A percentile compares a stretch with the other conserved stretches of the same genome.
Evolutionary conservation across 1,284 basidiomycete genomes (phyloP).

Genomic region (Leccinum ponderosum): DNA sequence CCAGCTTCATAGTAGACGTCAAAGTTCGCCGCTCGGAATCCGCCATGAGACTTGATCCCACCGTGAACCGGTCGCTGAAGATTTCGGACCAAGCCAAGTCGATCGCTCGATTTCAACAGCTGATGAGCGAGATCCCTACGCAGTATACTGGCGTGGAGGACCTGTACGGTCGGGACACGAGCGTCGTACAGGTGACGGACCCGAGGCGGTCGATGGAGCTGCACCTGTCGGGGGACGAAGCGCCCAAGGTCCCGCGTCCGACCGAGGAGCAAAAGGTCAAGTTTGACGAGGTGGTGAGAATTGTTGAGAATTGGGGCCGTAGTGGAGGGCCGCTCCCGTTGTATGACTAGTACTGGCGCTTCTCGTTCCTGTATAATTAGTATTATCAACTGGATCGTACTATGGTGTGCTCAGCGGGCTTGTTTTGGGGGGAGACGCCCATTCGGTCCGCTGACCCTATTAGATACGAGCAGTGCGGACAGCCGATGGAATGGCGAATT

Average conservation of each 20-base stretch:
- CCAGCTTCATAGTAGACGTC: constrained; percentile 47
- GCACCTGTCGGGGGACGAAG: constrained; percentile 49
- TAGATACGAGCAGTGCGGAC: neutral
- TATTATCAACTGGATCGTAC: neutral
- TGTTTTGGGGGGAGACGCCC: neutral
- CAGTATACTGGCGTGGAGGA: constrained; percentile 61
- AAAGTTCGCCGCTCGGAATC: constrained; percentile 46
- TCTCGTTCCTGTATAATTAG: neutral
- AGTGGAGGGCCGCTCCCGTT: neutral
- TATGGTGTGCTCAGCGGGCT: neutral
- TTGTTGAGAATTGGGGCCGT: constrained; percentile 52
- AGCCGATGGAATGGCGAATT: neutral
- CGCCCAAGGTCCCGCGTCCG: constrained; percentile 51
- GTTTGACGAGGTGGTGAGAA: constrained; percentile 66
- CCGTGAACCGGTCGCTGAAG: constrained; percentile 34
- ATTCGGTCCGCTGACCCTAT: neutral
- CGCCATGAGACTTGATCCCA: constrained; percentile 43
- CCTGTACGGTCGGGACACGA: constrained; percentile 65
- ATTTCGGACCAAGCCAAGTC: constrained; percentile 40
- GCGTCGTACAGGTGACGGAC: constrained; percentile 42
- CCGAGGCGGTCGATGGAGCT: neutral
- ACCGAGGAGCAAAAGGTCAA: constrained; percentile 59
- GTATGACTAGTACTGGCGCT: neutral
- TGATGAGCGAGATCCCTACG: constrained; percentile 53
- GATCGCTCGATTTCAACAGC: constrained; percentile 55